Conservation (phyloP, 805 yeast genomes). For the Candida maltosa region DNA sequence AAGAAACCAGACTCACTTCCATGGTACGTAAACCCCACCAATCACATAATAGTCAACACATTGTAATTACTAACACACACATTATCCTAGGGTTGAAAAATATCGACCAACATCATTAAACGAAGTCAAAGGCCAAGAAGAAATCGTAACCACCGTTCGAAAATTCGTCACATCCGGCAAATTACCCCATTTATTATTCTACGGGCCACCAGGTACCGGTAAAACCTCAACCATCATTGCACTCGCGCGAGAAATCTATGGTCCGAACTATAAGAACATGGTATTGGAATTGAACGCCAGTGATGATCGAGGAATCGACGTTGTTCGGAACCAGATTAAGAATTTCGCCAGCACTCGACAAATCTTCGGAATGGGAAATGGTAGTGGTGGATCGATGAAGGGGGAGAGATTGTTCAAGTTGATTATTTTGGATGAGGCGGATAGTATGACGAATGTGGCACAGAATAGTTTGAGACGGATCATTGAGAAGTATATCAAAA, state of each 20-base stretch:
- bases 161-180: slow-evolving; percentile 80
- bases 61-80: slow-evolving; percentile 16
- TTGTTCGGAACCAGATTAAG: slow-evolving; percentile 95
- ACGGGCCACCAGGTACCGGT: slow-evolving; percentile 95
- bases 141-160: slow-evolving; percentile 79
- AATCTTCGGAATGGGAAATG: slow-evolving; percentile 54
- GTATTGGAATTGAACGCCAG: slow-evolving; percentile 94
- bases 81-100: slow-evolving; percentile 71
- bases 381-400: too few species aligned
- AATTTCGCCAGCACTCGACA: slow-evolving; percentile 95
- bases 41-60: background rate
- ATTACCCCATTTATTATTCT: slow-evolving; percentile 88
- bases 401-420: slow-evolving; percentile 72
- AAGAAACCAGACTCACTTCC: slow-evolving; percentile 53
- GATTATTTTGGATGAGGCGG: slow-evolving; percentile 93
- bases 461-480: slow-evolving; percentile 79
- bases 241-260: slow-evolving; percentile 78
- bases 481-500: slow-evolving; percentile 90
- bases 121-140: slow-evolving; percentile 89
- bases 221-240: slow-evolving; percentile 88
- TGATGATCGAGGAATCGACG: slow-evolving; percentile 97
- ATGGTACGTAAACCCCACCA: slow-evolving; percentile 33
- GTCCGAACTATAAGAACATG: slow-evolving; percentile 77
- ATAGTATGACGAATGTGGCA: slow-evolving; percentile 87
- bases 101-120: slow-evolving; percentile 83